These are phyloP conservation scores for Nemania bipapillata DNA, from an alignment of 2,329 filamentous ascomycete species.

Conservation along the genomic window DNA sequence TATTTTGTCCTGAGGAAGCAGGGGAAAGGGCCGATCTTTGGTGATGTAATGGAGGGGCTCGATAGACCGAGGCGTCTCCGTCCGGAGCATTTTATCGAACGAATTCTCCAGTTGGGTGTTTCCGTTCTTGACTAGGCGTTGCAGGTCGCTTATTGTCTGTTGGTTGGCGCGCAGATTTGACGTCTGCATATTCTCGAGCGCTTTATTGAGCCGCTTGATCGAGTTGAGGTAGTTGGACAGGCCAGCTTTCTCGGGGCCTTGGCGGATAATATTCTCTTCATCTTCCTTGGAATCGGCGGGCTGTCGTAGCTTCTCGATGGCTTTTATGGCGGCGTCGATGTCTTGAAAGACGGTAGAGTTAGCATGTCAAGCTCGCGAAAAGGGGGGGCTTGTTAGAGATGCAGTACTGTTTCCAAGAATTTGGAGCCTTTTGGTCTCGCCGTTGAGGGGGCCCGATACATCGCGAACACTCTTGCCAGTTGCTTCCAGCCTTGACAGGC, in stretches of 20 bases:
- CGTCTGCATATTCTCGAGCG: slow-evolving; percentile 83
- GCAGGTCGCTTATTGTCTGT: slow-evolving; percentile 83
- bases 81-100: slow-evolving; percentile 79
- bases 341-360: slow-evolving; percentile 61
- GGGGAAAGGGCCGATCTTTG: slow-evolving; percentile 86
- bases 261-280: slow-evolving; percentile 90
- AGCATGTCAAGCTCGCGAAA: slow-evolving; percentile 35
- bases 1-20: slow-evolving; percentile 78
- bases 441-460: slow-evolving; percentile 90
- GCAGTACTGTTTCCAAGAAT: slow-evolving; percentile 79
- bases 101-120: slow-evolving; percentile 85
- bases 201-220: slow-evolving; percentile 86
- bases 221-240: slow-evolving; percentile 87
- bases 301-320: slow-evolving; percentile 87
- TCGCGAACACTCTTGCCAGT: slow-evolving; percentile 92
- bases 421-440: slow-evolving; percentile 89
- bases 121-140: slow-evolving; percentile 78
- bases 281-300: slow-evolving; percentile 92
- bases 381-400: slow-evolving; percentile 23
- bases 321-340: slow-evolving; percentile 83
- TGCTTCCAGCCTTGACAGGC: slow-evolving; percentile 81
- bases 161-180: slow-evolving; percentile 95
- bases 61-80: slow-evolving; percentile 80
- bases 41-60: slow-evolving; percentile 94
- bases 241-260: slow-evolving; percentile 84